phyloP scores from a whole-genome alignment of 768 basidiomycete species.

The Terana coerulea region DNA sequence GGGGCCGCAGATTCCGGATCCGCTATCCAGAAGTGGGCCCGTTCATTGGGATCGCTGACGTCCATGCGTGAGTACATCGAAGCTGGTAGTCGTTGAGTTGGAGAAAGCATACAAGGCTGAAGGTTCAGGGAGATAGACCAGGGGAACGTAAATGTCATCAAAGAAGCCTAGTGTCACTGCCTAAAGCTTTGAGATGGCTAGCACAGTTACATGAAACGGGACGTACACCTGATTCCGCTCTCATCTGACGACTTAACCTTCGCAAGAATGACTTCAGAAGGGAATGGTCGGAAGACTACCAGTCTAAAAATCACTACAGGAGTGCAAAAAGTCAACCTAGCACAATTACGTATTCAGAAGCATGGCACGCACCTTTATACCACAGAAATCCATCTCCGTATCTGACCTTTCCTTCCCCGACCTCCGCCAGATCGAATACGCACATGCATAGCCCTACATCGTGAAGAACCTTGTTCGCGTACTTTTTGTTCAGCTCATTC shows the following conservation, averaged over 20 bases:
- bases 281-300: constrained; percentile 88
- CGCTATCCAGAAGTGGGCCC: constrained; percentile 81
- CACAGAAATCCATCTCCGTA: constrained; percentile 95
- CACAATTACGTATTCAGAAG: background rate
- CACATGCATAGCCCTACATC: constrained; percentile 90
- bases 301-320: constrained; percentile 78
- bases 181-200: background rate
- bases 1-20: constrained; percentile 46
- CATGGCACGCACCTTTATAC: constrained; percentile 72
- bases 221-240: constrained; percentile 78
- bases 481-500: constrained; percentile 91
- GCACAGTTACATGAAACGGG: background rate
- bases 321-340: constrained; percentile 1
- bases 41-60: constrained; percentile 76
- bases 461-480: constrained; percentile 87
- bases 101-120: constrained; percentile 55
- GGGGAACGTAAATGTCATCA: constrained; percentile 87
- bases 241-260: constrained; percentile 86
- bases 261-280: constrained; percentile 85
- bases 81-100: background rate
- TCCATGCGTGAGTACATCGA: background rate
- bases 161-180: constrained; percentile 89
- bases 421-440: constrained; percentile 82
- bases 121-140: constrained; percentile 75
- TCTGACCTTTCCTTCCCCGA: constrained; percentile 87